Base-by-base conservation (phyloP, 176 grass and related monocot species). In the Eremochloa ophiuroides region DNA sequence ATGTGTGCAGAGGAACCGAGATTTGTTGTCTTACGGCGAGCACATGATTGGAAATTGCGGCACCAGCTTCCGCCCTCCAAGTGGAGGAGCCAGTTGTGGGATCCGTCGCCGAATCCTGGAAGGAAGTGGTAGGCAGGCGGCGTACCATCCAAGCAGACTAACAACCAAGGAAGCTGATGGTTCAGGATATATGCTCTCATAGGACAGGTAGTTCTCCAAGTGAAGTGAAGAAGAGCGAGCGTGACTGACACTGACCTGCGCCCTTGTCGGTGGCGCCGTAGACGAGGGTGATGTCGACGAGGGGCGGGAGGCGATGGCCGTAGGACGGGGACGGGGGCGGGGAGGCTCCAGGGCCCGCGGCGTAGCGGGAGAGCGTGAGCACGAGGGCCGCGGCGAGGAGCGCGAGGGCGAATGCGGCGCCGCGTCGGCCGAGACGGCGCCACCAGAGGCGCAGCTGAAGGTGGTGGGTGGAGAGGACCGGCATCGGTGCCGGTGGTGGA, bases 31-130 rank as follows among this genome's bases (percentile, higher is more conserved):
- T 88, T 93, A 16, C 93, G 85, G 0, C 34, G 66, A 69, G 80
- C 70, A 18, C 93, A 95, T 12, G 69, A 61, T 70, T 80, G n/a
- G 7, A 80, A 40, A 58, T 26, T 81, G 44, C 61, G 61, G 83
- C 93, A 95, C 90, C 93, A 95, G 69, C 93, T 91, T 60, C 93
- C 93, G 64, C 93, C 93, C 93, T 96, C 85, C 15, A 96, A 22
- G 73, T 93, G 85, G 79, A 96, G 40, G 30, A 96, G 72, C 93
- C 93, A 93, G 34, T 71, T 96, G 71, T 88, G 22, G 25, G 85
- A 84, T 43, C 93, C 90, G 27, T 81, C 79, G 10, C 93, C 90
- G 50, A 82, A 86, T 11, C 93, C 93, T 40, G 85, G 83, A 17
- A 78, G 71, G 75, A 92, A 86, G 51, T 96, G 88, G 82, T 93